A percentile compares a stretch with the other conserved stretches of the same genome.
phyloP scores from a whole-genome alignment of 805 yeast species.

The Candida maesae region DNA sequence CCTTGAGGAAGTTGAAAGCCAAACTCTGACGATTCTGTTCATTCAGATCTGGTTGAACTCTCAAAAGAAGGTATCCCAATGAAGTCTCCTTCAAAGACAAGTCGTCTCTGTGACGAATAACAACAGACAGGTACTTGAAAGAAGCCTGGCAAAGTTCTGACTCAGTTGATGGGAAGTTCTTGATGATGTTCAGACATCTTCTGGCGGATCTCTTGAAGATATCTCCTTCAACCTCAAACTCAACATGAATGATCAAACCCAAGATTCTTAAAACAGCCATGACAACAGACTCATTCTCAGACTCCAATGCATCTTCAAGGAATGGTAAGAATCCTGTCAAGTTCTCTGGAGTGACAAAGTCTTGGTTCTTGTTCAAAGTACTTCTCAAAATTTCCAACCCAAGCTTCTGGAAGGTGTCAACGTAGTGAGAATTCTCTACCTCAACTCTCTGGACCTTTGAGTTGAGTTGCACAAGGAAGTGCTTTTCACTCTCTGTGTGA shows the following conservation, averaged over 20 bases:
- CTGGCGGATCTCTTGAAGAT: slow-evolving; percentile 59
- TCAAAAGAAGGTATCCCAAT: slow-evolving; percentile 63
- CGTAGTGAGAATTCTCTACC: slow-evolving; percentile 51
- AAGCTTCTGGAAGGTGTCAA: slow-evolving; percentile 66
- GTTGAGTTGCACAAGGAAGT: slow-evolving; percentile 71
- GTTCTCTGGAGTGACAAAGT: slow-evolving; percentile 54
- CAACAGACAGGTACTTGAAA: slow-evolving; percentile 66
- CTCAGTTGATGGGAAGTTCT: slow-evolving; percentile 73
- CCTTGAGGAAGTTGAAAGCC: slow-evolving; percentile 78
- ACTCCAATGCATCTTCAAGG: slow-evolving; percentile 53
- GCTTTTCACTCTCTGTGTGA: slow-evolving; percentile 48
- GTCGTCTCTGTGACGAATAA: slow-evolving; percentile 66
- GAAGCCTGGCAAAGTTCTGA: slow-evolving; percentile 78
- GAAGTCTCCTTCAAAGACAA: slow-evolving; percentile 67
- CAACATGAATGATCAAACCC: slow-evolving; percentile 54
- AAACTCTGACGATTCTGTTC: slow-evolving; percentile 87
- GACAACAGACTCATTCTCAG: slow-evolving; percentile 76
- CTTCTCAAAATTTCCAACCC: slow-evolving; percentile 72
- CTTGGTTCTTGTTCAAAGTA: slow-evolving; percentile 60
- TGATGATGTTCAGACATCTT: slow-evolving; percentile 56
- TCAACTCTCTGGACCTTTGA: slow-evolving; percentile 53
- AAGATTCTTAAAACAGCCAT: slow-evolving; percentile 63
- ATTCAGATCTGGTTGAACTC: slow-evolving; percentile 80
- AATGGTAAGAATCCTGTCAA: slow-evolving; percentile 74
- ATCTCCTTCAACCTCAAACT: slow-evolving; percentile 48